Conservation (phyloP, 1,284 basidiomycete species). For the Cerrena zonata region DNA sequence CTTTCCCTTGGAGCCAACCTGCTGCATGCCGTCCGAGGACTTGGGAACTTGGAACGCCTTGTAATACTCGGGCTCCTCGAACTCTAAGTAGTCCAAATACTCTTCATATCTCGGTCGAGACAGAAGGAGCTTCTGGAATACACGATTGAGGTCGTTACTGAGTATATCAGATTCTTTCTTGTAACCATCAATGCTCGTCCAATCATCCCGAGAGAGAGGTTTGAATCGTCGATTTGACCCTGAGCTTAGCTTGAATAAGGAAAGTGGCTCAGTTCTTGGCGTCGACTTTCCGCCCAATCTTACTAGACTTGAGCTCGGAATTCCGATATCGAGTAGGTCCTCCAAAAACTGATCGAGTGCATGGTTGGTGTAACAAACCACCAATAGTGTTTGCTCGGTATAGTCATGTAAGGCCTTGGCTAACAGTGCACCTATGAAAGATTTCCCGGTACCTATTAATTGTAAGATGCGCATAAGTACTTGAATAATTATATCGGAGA, state of each 20-base stretch:
- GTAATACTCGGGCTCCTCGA: constrained; percentile 34
- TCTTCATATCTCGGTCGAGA: constrained; percentile 22
- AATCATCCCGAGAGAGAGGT: constrained; percentile 29
- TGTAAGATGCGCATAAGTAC: neutral
- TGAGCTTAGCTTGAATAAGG: constrained; percentile 31
- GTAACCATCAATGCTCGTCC: constrained; percentile 35
- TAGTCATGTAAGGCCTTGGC: constrained; percentile 50
- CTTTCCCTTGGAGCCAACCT: constrained; percentile 35
- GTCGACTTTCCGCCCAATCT: constrained; percentile 54
- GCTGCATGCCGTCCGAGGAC: constrained; percentile 35
- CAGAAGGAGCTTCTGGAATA: constrained; percentile 30
- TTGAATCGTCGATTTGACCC: constrained; percentile 9
- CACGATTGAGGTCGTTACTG: constrained; percentile 21
- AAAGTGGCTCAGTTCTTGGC: constrained; percentile 36
- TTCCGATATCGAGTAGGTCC: constrained; percentile 52
- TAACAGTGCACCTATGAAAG: constrained; percentile 58
- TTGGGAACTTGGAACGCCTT: constrained; percentile 45
- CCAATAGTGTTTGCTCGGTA: constrained; percentile 44
- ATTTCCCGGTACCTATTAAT: constrained; percentile 65
- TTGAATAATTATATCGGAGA: neutral
- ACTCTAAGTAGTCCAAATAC: constrained; percentile 14
- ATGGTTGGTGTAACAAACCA: constrained; percentile 66
- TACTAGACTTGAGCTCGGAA: constrained; percentile 40
- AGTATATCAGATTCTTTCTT: constrained; percentile 25
- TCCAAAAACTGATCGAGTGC: constrained; percentile 61